phyloP scores from a whole-genome alignment of 1,139 yeast genomes.

The Yamadazyma sp. region DNA sequence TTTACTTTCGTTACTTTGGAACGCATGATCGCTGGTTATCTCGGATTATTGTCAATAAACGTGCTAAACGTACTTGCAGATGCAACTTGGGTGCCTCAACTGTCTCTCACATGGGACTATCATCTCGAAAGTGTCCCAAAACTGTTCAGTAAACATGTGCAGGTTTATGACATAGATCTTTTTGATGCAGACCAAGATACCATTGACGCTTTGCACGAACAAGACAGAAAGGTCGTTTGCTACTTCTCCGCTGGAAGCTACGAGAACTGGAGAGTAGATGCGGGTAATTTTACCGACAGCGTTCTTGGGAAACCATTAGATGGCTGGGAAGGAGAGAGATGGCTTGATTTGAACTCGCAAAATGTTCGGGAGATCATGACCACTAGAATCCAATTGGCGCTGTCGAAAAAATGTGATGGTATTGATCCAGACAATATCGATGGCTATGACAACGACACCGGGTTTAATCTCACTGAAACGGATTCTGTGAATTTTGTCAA shows the following conservation, averaged over 20 bases:
- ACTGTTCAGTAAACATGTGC: conserved; percentile 3
- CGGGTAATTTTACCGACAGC: conserved; percentile 10
- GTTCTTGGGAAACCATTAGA: conserved; percentile 21
- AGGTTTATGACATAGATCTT: conserved; percentile 18
- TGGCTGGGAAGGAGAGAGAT: conserved; percentile 25
- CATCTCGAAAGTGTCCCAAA: conserved; percentile 9
- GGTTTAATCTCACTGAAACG: conserved; percentile 17
- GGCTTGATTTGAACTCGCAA: conserved; percentile 19
- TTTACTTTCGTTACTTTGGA: not conserved
- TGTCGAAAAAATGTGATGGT: conserved; percentile 20
- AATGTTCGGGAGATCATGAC: conserved; percentile 19
- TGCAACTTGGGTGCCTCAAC: not conserved
- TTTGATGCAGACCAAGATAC: conserved; percentile 14
- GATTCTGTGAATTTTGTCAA: conserved; percentile 19
- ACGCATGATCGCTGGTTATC: not conserved
- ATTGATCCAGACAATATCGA: conserved; percentile 25
- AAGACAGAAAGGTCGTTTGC: conserved; percentile 21
- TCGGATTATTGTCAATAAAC: not conserved
- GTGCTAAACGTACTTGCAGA: not conserved
- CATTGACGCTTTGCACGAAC: conserved; percentile 15
- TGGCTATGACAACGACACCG: conserved; percentile 23
- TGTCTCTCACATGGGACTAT: conserved; percentile 17
- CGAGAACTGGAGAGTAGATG: conserved; percentile 23
- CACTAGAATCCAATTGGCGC: conserved; percentile 18
- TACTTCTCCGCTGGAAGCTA: conserved; percentile 26